Conservation (phyloP, 1,284 basidiomycete species). For the Malassezia furfur region DNA sequence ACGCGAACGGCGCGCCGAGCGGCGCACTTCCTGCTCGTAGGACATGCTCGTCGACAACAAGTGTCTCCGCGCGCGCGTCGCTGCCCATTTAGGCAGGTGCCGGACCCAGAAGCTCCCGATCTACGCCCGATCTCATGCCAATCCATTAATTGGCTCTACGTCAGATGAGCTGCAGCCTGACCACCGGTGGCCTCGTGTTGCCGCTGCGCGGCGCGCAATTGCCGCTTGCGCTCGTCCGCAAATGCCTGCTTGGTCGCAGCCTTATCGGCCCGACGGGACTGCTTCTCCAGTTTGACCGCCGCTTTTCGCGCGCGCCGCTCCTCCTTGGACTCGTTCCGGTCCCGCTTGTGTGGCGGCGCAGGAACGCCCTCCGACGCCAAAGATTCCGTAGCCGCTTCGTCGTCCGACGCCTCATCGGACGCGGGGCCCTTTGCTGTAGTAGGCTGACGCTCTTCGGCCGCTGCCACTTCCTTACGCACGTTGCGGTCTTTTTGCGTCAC, state of each 20-base stretch:
- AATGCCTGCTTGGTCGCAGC: constrained; percentile 32
- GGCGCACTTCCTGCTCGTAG: neutral
- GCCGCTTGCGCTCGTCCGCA: constrained; percentile 30
- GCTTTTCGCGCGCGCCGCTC: constrained; percentile 79
- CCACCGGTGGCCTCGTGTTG: constrained; percentile 28
- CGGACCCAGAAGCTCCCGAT: neutral
- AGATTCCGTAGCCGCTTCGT: too few relatives aligned
- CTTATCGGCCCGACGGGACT: constrained; percentile 30
- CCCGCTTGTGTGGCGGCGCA: constrained; percentile 13
- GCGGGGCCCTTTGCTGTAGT: too few relatives aligned
- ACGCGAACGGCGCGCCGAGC: neutral
- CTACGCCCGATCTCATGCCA: neutral
- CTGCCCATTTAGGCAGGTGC: too few relatives aligned
- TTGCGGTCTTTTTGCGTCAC: constrained; percentile 19
- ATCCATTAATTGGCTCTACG: constrained; percentile 1
- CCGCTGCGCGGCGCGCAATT: constrained; percentile 25
- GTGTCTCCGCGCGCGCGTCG: too few relatives aligned
- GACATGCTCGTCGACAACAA: neutral
- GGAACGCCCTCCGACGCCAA: too few relatives aligned
- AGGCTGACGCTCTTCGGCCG: too few relatives aligned
- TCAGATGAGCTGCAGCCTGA: constrained; percentile 22
- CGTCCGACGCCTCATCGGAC: too few relatives aligned
- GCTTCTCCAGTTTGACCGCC: constrained; percentile 61
- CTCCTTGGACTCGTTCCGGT: constrained; percentile 61
- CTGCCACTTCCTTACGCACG: neutral